Percentiles rank a stretch among this genome's conserved stretches.
Evolutionary conservation across 495 filamentous ascomycete species (phyloP).

Genomic region (Bombardia bombarda): DNA sequence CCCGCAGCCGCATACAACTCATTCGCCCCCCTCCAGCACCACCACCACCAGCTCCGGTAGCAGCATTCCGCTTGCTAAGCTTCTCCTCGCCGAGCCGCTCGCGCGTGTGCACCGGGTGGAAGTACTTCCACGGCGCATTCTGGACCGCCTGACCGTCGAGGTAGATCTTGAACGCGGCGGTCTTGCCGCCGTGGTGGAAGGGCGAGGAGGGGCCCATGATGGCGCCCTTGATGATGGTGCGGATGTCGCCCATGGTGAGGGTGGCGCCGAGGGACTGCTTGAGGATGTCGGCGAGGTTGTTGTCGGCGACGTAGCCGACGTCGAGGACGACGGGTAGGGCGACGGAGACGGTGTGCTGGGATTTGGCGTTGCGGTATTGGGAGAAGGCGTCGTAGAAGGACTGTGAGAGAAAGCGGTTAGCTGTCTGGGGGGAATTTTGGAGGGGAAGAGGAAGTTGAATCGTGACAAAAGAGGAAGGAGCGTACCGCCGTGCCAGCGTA

Average conservation of each 20-base stretch:
- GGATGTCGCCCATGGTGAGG: conserved; percentile 44
- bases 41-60: no score
- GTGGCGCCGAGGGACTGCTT: conserved; percentile 42
- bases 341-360: conserved; percentile 42
- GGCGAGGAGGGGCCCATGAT: no score
- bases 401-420: no score
- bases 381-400: conserved; percentile 50
- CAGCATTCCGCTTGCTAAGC: conserved; percentile 22
- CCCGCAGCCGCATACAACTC: conserved; percentile 35
- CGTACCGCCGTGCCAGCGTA: no score
- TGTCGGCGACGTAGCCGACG: conserved; percentile 46
- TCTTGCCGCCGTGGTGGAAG: no score
- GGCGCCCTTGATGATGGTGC: conserved; percentile 39
- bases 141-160: no score
- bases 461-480: no score
- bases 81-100: conserved; percentile 38
- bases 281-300: conserved; percentile 38
- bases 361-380: conserved; percentile 35
- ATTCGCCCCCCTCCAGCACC: no score
- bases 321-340: conserved; percentile 48
- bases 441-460: no score
- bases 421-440: no score
- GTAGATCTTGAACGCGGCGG: no score
- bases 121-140: conserved; percentile 26
- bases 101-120: conserved; percentile 43